Evolutionary conservation across 441 rosid species (phyloP).

Genomic region (Daphne laureola): DNA sequence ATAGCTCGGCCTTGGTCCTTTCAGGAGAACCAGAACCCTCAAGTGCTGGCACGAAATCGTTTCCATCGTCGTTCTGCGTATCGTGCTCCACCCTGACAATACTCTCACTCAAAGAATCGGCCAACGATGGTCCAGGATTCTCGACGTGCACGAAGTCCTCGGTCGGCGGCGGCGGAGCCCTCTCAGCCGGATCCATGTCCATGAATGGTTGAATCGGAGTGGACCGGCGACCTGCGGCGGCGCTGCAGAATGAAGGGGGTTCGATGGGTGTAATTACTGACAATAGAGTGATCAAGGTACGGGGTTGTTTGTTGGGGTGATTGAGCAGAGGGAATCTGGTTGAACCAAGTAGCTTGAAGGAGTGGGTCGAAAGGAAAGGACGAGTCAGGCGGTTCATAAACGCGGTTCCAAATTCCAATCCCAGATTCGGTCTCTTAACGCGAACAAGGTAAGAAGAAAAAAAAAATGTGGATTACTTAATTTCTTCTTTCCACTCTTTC

Average conservation of each 20-base stretch:
- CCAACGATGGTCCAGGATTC: conserved; percentile 32
- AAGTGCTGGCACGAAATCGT: conserved; percentile 19
- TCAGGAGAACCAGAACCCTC: conserved; percentile 23
- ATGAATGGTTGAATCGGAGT: conserved; percentile 19
- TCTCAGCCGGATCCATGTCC: conserved; percentile 35
- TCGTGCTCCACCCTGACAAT: conserved; percentile 66
- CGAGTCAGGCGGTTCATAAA: conserved; percentile 32
- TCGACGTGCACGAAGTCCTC: conserved; percentile 90
- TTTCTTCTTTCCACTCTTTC: too few relatives aligned
- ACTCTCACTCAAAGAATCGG: conserved; percentile 63
- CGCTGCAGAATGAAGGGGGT: conserved; percentile 14
- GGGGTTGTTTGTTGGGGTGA: not conserved
- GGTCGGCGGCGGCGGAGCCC: conserved; percentile 26
- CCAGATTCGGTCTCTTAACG: too few relatives aligned
- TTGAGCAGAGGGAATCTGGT: conserved; percentile 3
- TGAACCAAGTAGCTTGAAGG: conserved; percentile 18
- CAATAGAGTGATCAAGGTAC: not conserved
- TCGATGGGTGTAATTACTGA: conserved; percentile 6
- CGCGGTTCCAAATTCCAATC: conserved; percentile 2
- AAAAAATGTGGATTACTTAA: too few relatives aligned
- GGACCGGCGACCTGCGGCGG: conserved; percentile 5
- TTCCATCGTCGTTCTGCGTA: conserved; percentile 17
- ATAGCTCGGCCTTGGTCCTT: conserved; percentile 35
- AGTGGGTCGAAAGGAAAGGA: conserved; percentile 15
- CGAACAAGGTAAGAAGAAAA: too few relatives aligned